These are phyloP conservation scores for Mycena chlorophos DNA, from an alignment of 768 basidiomycete species.

Conservation along the genomic window DNA sequence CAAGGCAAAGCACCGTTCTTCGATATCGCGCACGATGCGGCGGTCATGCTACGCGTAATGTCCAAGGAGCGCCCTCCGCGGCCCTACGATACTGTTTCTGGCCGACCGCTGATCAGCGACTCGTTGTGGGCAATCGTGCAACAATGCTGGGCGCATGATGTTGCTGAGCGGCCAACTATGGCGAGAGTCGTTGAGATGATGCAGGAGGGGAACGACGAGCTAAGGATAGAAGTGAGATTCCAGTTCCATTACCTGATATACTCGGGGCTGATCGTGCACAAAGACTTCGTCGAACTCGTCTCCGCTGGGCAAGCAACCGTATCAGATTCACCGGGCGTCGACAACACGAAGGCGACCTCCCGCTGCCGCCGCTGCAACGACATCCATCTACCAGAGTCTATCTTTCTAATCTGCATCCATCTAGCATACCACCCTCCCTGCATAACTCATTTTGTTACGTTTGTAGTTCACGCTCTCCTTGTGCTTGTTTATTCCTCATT, in stretches of 20 bases:
- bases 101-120: constrained; percentile 14
- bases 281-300: neutral
- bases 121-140: constrained; percentile 20
- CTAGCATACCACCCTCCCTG: neutral
- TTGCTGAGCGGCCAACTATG: constrained; percentile 17
- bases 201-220: constrained; percentile 14
- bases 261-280: neutral
- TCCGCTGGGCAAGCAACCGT: neutral
- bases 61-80: constrained; percentile 22
- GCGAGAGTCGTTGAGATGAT: constrained; percentile 20
- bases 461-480: constrained; percentile 7
- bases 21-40: constrained; percentile 20
- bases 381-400: neutral
- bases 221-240: constrained; percentile 3
- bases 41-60: constrained; percentile 24
- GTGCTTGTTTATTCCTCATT: too few species aligned
- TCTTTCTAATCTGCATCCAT: neutral
- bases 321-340: neutral
- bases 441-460: neutral
- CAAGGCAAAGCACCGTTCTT: constrained; percentile 24
- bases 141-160: constrained; percentile 20
- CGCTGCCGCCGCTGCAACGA: neutral
- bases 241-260: neutral
- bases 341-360: neutral
- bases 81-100: constrained; percentile 9